Evolutionary conservation across 2,329 filamentous ascomycete genomes (phyloP), one percentile per base, ranked within the genome.

Genomic region (Pseudogymnoascus sp.): DNA sequence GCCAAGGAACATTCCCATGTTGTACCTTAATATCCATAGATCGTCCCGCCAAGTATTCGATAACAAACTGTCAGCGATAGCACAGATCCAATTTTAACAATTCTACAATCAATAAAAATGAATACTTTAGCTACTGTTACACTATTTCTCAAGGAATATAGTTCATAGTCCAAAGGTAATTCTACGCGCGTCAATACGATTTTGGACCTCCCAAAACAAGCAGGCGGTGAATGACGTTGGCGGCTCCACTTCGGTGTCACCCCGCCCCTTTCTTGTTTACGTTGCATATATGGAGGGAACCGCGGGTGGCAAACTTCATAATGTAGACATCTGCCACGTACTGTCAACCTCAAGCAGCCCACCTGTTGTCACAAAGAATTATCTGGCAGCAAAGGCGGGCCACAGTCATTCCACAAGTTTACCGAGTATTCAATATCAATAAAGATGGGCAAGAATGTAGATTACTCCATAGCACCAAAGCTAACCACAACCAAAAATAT

Each of bases 201-300:
- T 21, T 10, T 33, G 29, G n/a, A 17, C n/a, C 29, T 33, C 48
- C 21, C 48, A 55, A 55, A 55, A 55, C 29, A 55, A 55, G 48
- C 10, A 55, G 48, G 48, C 48, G 48, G 48, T 55, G 48, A 55
- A 55, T 55, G 48, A 55, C 48, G 48, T 55, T 55, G 48, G 48
- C 48, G 48, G 48, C 48, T 55, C 48, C 48, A 55, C 48, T 55
- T 33, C 29, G 27, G 29, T 55, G 48, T 33, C 48, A 55, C 48
- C 48, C 48, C 48, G 29, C 48, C 48, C 48, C 48, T 55, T 55
- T 33, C 15, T 55, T 33, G 31, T 17, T 33, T 12, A 55, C 21
- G 21, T 21, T 21, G 21, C 21, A 21, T 21, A 21, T 21, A 21
- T 21, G 21, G 21, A 21, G 12, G 29, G 29, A 6, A 33, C 15